These are phyloP conservation scores for Cutaneotrichosporon sp. DNA, from an alignment of 1,284 basidiomycete species.

Conservation along the genomic window DNA sequence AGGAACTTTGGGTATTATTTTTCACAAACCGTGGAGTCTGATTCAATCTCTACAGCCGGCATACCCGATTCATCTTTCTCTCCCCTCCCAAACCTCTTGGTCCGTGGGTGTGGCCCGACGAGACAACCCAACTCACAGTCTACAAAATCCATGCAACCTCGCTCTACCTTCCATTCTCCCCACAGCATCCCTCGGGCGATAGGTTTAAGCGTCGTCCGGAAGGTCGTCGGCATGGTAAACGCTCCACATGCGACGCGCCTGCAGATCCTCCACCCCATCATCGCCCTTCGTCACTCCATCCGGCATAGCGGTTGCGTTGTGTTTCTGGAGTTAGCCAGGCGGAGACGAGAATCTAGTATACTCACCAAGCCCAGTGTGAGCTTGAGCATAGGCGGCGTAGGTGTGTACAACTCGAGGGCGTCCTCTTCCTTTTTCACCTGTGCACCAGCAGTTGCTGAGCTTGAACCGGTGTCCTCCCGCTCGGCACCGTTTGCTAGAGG, in stretches of 20 bases:
- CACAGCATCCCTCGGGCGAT: neutral
- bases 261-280: conserved; percentile 53
- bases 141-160: neutral
- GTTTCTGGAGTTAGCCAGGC: conserved; percentile 20
- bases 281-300: conserved; percentile 52
- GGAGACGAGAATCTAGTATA: neutral
- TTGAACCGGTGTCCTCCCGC: too few species aligned
- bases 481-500: neutral
- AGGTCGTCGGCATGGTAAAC: conserved; percentile 7
- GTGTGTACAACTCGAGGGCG: conserved; percentile 56
- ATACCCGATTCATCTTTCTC: neutral
- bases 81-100: too few species aligned
- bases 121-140: too few species aligned
- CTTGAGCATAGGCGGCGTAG: conserved; percentile 61
- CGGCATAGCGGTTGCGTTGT: conserved; percentile 53
- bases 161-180: neutral
- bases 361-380: conserved; percentile 58
- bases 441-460: too few species aligned
- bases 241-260: conserved; percentile 53
- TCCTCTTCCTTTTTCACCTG: conserved; percentile 20
- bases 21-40: too few species aligned
- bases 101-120: too few species aligned
- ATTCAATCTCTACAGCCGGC: neutral
- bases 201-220: conserved; percentile 13
- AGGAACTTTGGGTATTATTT: too few species aligned